A percentile compares a stretch with the other conserved stretches of the same genome.
These are phyloP conservation scores for Suillus variegatus DNA, from an alignment of 768 basidiomycete genomes.

Conservation along the genomic window DNA sequence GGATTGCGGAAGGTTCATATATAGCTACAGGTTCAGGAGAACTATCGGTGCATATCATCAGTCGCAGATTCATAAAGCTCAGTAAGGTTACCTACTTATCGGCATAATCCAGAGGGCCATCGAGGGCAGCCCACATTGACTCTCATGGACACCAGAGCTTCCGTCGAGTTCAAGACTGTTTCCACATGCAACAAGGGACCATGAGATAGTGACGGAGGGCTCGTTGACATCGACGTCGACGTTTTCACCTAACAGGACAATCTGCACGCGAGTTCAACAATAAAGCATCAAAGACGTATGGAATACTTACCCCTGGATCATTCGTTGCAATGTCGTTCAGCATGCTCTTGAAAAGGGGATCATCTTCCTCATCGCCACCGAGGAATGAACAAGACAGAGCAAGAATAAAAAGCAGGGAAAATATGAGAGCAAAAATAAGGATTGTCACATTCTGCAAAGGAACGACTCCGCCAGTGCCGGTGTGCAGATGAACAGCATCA, in stretches of 20 bases:
- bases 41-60: constrained; percentile 23
- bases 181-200: constrained; percentile 58
- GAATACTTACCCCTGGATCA: constrained; percentile 47
- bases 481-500: neutral
- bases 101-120: constrained; percentile 45
- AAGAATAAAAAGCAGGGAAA: constrained; percentile 50
- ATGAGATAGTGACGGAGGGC: constrained; percentile 54
- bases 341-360: constrained; percentile 39
- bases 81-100: constrained; percentile 42
- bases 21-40: constrained; percentile 36
- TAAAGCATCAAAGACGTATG: neutral
- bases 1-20: constrained; percentile 51
- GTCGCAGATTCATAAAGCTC: neutral
- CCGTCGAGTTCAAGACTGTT: constrained; percentile 43
- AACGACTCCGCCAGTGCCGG: constrained; percentile 20
- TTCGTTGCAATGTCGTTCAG: constrained; percentile 42
- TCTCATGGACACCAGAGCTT: constrained; percentile 49
- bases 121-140: constrained; percentile 49
- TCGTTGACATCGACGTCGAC: constrained; percentile 63
- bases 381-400: constrained; percentile 52
- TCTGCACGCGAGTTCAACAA: constrained; percentile 30
- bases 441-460: constrained; percentile 28
- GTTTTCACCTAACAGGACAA: constrained; percentile 56
- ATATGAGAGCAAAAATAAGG: constrained; percentile 39
- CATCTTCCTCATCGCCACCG: constrained; percentile 45